Base-by-base conservation (phyloP, 306 rosid genomes). In the Pyrus bretschneideri region DNA sequence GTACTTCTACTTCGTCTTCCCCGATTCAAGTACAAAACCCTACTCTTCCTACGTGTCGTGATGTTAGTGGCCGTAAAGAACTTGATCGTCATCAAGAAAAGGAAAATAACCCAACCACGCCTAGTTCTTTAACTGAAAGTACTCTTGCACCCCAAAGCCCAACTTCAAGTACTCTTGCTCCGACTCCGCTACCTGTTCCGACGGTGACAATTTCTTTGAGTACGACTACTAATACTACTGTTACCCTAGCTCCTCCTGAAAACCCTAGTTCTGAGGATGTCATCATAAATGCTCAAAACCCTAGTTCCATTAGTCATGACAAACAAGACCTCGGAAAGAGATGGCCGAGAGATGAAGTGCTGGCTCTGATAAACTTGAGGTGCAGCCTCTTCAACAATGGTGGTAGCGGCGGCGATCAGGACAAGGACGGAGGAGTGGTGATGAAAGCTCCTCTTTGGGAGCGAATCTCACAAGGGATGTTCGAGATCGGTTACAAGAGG, bases 291-390 rank as follows among this genome's bases (percentile, higher is more conserved):
- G 19, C 82, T 67, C 79, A 75, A 29, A 75, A 65, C 81, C 71
- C 81, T 42, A 59, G 25, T 13, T 33, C 77, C 29, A 71, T 5
- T 45, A 42, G 67, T 25, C 75, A 55, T 19, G 81, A 82, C 60
- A 73, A 68, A 67, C 96, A 88, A 2, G 89, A 85, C 70, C 71
- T 83, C 30, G 96, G 93, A 67, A 93, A 91, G 77, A 78, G 98
- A 51, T 93, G 98, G 98, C 98, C 97, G 7, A 87, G 86, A 67
- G 98, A 93, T 66, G 97, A 93, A 81, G 98, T 93, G 15, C 46
- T 89, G 75, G 93, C 96, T 2, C 70, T 93, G 52, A 88, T 93
- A 80, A 93, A 91, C 83, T 85, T 93, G 2, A 85, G 96, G 81
- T 85, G 96, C 84, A 79, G 64, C 21, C 73, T 81, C 18, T 79